phyloP scores from a whole-genome alignment of 2,329 filamentous ascomycete species.

The Xylaria polymorpha region DNA sequence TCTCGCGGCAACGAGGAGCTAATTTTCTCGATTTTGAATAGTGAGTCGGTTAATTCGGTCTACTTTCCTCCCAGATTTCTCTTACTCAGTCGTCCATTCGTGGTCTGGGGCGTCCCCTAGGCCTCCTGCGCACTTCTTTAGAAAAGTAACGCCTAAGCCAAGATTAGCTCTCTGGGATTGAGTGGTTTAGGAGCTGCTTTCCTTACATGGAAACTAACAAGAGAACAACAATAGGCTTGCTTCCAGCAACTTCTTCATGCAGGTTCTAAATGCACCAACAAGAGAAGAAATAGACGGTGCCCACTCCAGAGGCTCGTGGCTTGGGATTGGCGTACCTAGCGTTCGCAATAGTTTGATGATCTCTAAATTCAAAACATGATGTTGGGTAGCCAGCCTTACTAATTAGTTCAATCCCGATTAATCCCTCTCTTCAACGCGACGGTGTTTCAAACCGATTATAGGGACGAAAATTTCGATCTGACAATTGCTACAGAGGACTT shows the following conservation, averaged over 20 bases:
- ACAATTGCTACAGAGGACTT: constrained; percentile 35
- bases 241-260: constrained; percentile 63
- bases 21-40: no score
- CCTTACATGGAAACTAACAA: no score
- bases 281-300: constrained; percentile 58
- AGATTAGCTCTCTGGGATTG: no score
- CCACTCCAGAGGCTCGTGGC: constrained; percentile 54
- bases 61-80: no score
- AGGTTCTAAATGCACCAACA: constrained; percentile 59
- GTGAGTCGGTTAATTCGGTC: no score
- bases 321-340: constrained; percentile 58
- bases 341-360: constrained; percentile 50
- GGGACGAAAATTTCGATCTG: constrained; percentile 17
- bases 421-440: constrained; percentile 39
- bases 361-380: constrained; percentile 35
- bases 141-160: no score
- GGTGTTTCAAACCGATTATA: constrained; percentile 26
- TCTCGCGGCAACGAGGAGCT: no score
- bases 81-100: no score
- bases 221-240: no score
- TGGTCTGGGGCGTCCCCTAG: no score
- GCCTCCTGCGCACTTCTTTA: no score
- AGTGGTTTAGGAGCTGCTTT: no score
- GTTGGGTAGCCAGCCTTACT: constrained; percentile 32
- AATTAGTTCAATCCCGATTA: constrained; percentile 38